Conservation (phyloP, 768 basidiomycete species). For the Tylopilus balloui region DNA sequence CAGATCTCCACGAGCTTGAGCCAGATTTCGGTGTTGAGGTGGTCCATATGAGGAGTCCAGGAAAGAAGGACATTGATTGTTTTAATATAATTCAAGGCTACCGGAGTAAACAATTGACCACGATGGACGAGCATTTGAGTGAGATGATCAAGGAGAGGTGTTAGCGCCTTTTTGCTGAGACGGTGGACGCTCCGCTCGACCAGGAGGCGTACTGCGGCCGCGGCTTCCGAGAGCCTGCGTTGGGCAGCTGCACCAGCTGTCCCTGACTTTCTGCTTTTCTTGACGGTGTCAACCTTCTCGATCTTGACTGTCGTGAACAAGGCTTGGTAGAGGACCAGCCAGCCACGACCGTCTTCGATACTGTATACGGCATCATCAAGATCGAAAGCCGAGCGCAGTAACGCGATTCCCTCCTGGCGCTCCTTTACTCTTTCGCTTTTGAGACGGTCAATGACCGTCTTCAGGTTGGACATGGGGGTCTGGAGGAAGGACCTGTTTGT, state of each 20-base stretch:
- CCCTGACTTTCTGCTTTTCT: slow-evolving; percentile 39
- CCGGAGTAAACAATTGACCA: slow-evolving; percentile 51
- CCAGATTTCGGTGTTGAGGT: slow-evolving; percentile 65
- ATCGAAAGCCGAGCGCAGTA: slow-evolving; percentile 49
- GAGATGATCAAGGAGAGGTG: slow-evolving; percentile 61
- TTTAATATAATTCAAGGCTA: slow-evolving; percentile 81
- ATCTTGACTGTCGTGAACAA: slow-evolving; percentile 60
- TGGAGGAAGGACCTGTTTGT: slow-evolving; percentile 23
- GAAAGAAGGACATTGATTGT: slow-evolving; percentile 60
- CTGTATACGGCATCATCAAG: slow-evolving; percentile 42
- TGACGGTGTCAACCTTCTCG: slow-evolving; percentile 52
- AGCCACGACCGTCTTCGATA: slow-evolving; percentile 40
- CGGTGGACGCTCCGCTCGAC: slow-evolving; percentile 56
- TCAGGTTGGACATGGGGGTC: slow-evolving; percentile 40
- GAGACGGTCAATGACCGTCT: slow-evolving; percentile 47
- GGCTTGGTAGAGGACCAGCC: slow-evolving; percentile 68
- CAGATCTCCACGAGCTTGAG: slow-evolving; percentile 58
- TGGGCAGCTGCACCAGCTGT: slow-evolving; percentile 43
- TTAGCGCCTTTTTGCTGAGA: slow-evolving; percentile 52
- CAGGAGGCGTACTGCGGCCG: slow-evolving; percentile 67
- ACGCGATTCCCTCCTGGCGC: slow-evolving; percentile 56
- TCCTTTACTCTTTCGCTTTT: slow-evolving; percentile 65
- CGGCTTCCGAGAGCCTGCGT: slow-evolving; percentile 62
- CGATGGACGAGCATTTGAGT: slow-evolving; percentile 52
- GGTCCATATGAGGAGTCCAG: slow-evolving; percentile 75